Conservation (phyloP, 257 asterid genomes). For the Fraxinus americana region DNA sequence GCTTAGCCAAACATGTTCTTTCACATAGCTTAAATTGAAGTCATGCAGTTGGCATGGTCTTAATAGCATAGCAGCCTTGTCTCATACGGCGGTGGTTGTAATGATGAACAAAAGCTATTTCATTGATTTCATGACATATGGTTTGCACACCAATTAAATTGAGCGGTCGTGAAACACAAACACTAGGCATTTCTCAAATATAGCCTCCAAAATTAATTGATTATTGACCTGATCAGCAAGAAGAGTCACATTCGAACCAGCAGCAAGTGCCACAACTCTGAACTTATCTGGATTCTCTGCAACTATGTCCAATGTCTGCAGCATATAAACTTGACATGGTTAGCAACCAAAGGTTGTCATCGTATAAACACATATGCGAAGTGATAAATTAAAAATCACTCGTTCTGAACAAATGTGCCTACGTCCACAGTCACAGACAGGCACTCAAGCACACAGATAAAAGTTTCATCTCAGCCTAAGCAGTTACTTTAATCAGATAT, state of each 20-base stretch:
- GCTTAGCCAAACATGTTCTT: not conserved
- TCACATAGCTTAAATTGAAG: no score
- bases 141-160: no score
- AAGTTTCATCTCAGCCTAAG: not conserved
- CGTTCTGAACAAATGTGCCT: not conserved
- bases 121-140: no score
- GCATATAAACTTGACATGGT: slow-evolving; percentile 21
- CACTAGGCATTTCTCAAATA: not conserved
- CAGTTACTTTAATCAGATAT: not conserved
- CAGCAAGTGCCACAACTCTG: slow-evolving; percentile 91
- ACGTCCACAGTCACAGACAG: not conserved
- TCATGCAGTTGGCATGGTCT: no score
- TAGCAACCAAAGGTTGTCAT: slow-evolving; percentile 17
- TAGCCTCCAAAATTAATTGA: not conserved
- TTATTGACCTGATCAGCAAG: slow-evolving; percentile 88
- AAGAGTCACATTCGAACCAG: slow-evolving; percentile 95
- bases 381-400: not conserved
- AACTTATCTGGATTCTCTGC: slow-evolving; percentile 94
- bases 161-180: no score
- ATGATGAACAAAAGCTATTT: no score
- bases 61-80: no score
- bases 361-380: not conserved
- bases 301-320: slow-evolving; percentile 91
- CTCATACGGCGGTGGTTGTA: no score
- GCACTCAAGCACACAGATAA: slow-evolving; percentile 8